A percentile compares a stretch with the other conserved stretches of the same genome.
Conservation (phyloP, 2,329 filamentous ascomycete species). For the Beauveria sp. region DNA sequence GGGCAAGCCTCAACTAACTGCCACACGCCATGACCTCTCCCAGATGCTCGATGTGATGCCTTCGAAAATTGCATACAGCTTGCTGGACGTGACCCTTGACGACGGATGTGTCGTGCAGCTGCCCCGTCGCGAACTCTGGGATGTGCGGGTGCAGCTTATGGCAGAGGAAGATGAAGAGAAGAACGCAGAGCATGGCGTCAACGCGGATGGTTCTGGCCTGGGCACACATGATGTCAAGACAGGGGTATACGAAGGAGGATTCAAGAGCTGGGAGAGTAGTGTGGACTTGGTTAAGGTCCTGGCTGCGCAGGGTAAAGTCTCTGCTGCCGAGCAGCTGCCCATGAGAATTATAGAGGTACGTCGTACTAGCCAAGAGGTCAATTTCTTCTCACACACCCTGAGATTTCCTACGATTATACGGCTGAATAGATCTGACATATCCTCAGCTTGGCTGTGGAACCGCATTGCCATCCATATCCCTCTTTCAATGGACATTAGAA, state of each 20-base stretch:
- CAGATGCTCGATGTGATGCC: slow-evolving; percentile 54
- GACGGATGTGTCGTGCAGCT: slow-evolving; percentile 46
- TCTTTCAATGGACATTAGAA: slow-evolving; percentile 54
- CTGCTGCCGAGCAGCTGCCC: slow-evolving; percentile 24
- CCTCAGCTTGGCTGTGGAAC: slow-evolving; percentile 71
- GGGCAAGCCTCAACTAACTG: slow-evolving; percentile 51
- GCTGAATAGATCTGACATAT: not conserved
- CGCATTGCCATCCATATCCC: slow-evolving; percentile 61
- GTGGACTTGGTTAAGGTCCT: slow-evolving; percentile 70
- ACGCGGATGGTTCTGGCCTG: slow-evolving; percentile 40
- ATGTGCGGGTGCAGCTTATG: slow-evolving; percentile 75
- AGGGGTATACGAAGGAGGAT: slow-evolving; percentile 78
- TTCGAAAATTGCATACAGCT: slow-evolving; percentile 64
- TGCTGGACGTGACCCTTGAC: slow-evolving; percentile 51
- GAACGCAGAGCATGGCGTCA: slow-evolving; percentile 25
- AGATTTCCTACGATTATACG: not conserved
- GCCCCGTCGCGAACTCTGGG: slow-evolving; percentile 72
- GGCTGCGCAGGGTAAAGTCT: slow-evolving; percentile 32
- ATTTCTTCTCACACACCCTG: not conserved
- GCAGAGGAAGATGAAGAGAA: slow-evolving; percentile 52
- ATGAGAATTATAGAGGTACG: slow-evolving; percentile 48
- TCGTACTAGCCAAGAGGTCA: not conserved
- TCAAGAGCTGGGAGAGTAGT: slow-evolving; percentile 87
- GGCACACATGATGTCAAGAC: slow-evolving; percentile 69
- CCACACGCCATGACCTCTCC: slow-evolving; percentile 42